Evolutionary conservation across 257 asterid species (phyloP).

Genomic region (Salvia rosmarinus): DNA sequence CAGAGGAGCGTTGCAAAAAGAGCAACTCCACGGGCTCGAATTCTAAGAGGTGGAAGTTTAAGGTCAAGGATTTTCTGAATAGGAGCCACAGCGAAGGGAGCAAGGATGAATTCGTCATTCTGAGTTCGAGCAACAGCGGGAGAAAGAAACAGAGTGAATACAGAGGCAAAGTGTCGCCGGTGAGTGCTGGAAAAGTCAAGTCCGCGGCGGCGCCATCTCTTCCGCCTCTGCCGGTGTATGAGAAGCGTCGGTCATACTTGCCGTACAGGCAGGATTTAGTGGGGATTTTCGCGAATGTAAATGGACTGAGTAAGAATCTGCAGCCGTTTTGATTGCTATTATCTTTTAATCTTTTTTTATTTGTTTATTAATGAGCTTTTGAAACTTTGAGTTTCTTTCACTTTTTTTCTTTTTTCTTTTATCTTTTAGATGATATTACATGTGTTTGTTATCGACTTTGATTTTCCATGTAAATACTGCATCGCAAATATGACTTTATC

Average conservation of each 20-base stretch:
- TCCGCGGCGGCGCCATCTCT: constrained; percentile 29
- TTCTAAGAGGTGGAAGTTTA: constrained; percentile 55
- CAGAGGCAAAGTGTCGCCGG: constrained; percentile 20
- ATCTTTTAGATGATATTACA: neutral
- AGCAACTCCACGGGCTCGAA: constrained; percentile 53
- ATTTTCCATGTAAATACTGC: no score
- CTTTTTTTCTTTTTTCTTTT: no score
- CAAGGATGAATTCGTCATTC: constrained; percentile 43
- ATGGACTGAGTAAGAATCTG: constrained; percentile 42
- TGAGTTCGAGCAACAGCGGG: constrained; percentile 33
- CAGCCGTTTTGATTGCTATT: constrained; percentile 42
- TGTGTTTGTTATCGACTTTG: neutral
- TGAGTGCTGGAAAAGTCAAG: constrained; percentile 29
- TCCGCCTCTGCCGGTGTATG: constrained; percentile 21
- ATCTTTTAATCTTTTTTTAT: neutral
- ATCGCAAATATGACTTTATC: no score
- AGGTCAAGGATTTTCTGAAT: constrained; percentile 43
- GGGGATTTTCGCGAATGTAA: constrained; percentile 42
- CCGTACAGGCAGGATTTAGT: constrained; percentile 53
- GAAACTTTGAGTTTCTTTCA: neutral
- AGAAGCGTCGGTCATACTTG: constrained; percentile 48
- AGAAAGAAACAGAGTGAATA: constrained; percentile 34
- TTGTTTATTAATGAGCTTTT: neutral
- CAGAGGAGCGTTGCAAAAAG: constrained; percentile 47
- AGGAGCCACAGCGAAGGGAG: constrained; percentile 60